phyloP scores from a whole-genome alignment of 169 alveolate genomes.

The Cyclospora cayetanensis region DNA sequence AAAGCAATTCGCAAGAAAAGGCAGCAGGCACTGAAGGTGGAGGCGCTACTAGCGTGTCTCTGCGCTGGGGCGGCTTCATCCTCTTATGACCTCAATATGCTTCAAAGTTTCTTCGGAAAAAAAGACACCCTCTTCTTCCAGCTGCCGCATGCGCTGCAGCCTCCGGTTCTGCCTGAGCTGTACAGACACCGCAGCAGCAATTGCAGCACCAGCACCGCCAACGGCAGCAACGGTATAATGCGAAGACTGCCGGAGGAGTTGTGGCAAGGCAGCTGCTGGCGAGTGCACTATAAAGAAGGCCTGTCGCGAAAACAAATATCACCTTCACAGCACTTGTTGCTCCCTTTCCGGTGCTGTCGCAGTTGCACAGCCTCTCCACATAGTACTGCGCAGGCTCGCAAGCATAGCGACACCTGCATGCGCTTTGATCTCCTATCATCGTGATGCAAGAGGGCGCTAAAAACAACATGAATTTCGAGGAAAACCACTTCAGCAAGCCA shows the following conservation, averaged over 20 bases:
- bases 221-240: background rate
- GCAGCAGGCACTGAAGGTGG: no score
- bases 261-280: background rate
- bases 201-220: background rate
- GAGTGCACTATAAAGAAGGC: background rate
- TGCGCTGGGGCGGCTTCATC: background rate
- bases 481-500: no score
- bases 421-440: no score
- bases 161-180: background rate
- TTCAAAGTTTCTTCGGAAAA: background rate
- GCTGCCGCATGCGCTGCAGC: background rate
- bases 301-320: background rate
- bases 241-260: background rate
- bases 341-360: background rate
- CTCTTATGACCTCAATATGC: background rate
- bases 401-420: no score
- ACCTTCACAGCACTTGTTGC: background rate
- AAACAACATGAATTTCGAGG: no score
- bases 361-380: background rate
- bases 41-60: no score
- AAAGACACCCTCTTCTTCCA: background rate
- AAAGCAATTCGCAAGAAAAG: no score
- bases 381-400: background rate
- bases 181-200: no score
- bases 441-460: no score